Percentiles rank a stretch among this genome's conserved stretches.
These are phyloP conservation scores for Ustanciosporium gigantosporum DNA, from an alignment of 1,284 basidiomycete genomes.

Conservation along the genomic window DNA sequence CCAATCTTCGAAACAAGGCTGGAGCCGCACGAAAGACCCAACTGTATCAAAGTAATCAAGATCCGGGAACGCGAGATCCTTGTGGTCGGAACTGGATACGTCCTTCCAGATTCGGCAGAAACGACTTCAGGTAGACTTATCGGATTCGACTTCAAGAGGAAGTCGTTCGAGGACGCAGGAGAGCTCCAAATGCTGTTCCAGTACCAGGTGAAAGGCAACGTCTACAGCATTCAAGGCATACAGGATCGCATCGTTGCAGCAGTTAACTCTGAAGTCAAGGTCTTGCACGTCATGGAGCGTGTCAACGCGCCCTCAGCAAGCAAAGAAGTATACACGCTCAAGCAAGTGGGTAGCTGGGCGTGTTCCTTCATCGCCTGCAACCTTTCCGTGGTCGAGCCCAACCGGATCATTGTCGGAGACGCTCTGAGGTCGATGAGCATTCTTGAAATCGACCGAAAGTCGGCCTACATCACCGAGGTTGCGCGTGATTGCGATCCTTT, in stretches of 20 bases:
- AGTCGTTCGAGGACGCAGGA: conserved; percentile 1
- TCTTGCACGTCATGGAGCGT: conserved; percentile 25
- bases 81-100: conserved; percentile 51
- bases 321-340: conserved; percentile 6
- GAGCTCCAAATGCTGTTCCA: conserved; percentile 26
- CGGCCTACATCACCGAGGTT: conserved; percentile 38
- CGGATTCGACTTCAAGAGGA: conserved; percentile 32
- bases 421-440: conserved; percentile 55
- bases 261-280: conserved; percentile 52
- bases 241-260: conserved; percentile 37
- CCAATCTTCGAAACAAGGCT: conserved; percentile 26
- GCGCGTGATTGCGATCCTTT: conserved; percentile 57
- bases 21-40: conserved; percentile 48
- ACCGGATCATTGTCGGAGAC: conserved; percentile 53
- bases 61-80: conserved; percentile 21
- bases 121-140: conserved; percentile 41
- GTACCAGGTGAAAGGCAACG: conserved; percentile 46
- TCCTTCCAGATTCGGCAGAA: conserved; percentile 21
- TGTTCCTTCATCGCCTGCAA: conserved; percentile 54
- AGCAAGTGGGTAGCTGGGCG: conserved; percentile 45
- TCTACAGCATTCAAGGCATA: conserved; percentile 43
- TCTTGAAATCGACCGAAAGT: conserved; percentile 32
- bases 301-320: not conserved
- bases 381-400: conserved; percentile 23
- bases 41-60: conserved; percentile 33